A percentile compares a stretch with the other conserved stretches of the same genome.
phyloP scores from a whole-genome alignment of 2,329 filamentous ascomycete genomes.

The Whalleya microplaca region DNA sequence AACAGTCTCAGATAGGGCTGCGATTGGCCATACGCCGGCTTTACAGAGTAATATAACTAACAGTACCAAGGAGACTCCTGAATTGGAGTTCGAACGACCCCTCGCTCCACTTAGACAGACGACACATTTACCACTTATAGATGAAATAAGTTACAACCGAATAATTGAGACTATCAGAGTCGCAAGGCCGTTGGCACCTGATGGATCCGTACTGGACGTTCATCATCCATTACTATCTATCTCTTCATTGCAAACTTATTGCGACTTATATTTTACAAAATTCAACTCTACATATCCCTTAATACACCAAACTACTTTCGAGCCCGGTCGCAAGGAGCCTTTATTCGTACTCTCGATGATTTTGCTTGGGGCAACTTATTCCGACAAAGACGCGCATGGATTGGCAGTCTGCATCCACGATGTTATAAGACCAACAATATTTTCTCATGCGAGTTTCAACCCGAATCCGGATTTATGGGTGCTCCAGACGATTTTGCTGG shows the following conservation, averaged over 20 bases:
- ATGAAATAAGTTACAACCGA: conserved; percentile 35
- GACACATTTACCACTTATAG: conserved; percentile 37
- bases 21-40: conserved; percentile 1
- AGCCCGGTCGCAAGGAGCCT: conserved; percentile 52
- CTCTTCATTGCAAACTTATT: conserved; percentile 56
- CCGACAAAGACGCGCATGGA: conserved; percentile 60
- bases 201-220: conserved; percentile 49
- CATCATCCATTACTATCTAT: conserved; percentile 57
- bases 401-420: conserved; percentile 66
- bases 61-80: conserved; percentile 4
- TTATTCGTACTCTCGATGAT: conserved; percentile 58
- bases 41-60: conserved; percentile 18
- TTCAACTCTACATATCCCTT: conserved; percentile 66
- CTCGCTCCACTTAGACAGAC: conserved; percentile 9
- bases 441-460: conserved; percentile 59
- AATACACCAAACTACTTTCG: conserved; percentile 61
- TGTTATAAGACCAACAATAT: conserved; percentile 61
- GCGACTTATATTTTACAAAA: conserved; percentile 61
- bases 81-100: conserved; percentile 28
- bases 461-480: conserved; percentile 64
- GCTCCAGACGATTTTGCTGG: conserved; percentile 62
- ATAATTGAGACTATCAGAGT: conserved; percentile 53
- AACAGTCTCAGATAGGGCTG: conserved; percentile 2
- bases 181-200: conserved; percentile 51
- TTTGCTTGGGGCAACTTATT: conserved; percentile 65